Evolutionary conservation across 2,329 filamentous ascomycete species (phyloP).

Genomic region (Ophiocordyceps polyrhachis-furcata): DNA sequence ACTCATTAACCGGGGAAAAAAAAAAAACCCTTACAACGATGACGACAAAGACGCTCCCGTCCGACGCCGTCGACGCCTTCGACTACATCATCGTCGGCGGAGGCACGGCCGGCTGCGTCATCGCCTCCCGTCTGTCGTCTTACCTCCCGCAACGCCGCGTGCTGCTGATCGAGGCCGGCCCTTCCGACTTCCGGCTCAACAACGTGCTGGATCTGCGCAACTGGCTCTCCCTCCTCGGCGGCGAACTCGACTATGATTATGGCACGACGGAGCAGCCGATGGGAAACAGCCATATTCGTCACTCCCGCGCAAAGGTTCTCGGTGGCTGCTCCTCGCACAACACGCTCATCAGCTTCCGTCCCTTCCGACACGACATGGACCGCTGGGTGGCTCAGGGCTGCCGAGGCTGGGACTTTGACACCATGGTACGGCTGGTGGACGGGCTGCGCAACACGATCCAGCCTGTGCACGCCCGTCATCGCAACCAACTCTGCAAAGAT

Average conservation of each 20-base stretch:
- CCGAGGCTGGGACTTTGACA: constrained; percentile 73
- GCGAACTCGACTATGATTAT: constrained; percentile 84
- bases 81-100: constrained; percentile 79
- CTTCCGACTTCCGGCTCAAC: constrained; percentile 77
- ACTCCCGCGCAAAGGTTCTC: constrained; percentile 81
- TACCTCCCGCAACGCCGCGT: constrained; percentile 70
- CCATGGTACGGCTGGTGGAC: constrained; percentile 63
- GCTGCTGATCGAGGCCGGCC: constrained; percentile 73
- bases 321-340: constrained; percentile 90
- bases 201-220: constrained; percentile 72
- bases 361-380: constrained; percentile 74
- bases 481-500: constrained; percentile 81
- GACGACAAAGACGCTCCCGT: constrained; percentile 50
- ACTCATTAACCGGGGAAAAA: background rate
- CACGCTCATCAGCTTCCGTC: constrained; percentile 81
- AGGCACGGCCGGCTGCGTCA: constrained; percentile 71
- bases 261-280: constrained; percentile 76
- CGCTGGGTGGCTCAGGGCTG: constrained; percentile 70
- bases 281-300: constrained; percentile 81
- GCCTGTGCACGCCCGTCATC: constrained; percentile 67
- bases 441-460: constrained; percentile 80
- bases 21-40: constrained; percentile 14
- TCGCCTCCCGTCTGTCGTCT: constrained; percentile 61
- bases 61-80: constrained; percentile 46
- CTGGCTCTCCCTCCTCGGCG: constrained; percentile 70